Evolutionary conservation across 2,329 filamentous ascomycete species (phyloP), one percentile per base, ranked within the genome.

Genomic region (Paramyrothecium sp.): DNA sequence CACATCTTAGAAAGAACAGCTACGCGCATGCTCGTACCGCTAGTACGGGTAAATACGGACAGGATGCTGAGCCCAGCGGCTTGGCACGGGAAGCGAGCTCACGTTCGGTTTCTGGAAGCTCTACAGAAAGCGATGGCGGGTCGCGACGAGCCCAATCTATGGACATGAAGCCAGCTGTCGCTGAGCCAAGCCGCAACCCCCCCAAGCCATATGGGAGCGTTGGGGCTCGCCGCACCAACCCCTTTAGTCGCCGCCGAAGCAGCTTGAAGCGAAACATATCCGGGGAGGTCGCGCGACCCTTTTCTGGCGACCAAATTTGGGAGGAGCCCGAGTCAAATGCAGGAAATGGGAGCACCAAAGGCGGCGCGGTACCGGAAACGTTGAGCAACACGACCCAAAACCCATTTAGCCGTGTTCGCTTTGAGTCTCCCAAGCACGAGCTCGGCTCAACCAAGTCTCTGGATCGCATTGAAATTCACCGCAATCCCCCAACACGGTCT

Each of bases 271-370:
- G 89, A 59, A 89, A 90, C 63, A 82, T 87, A 66, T 92, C 88
- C 68, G 88, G 87, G 20, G 87, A 89, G 67, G 75, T 88, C 58
- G 78, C 83, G 63, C 84, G 80, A 55, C 83, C 87, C 2, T 92
- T 91, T 69, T 89, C 88, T 2, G 85, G 88, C 34, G 89, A 92
- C 69, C 87, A 91, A 67, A 93, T 97, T 59, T 97, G 92, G 81
- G 93, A 97, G 71, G 94, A 97, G 69, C 90, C 91, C 1, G 86
- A 90, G 66, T 79, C 70, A 17, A 61, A 61, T 16, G 53, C 59
- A 13, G 46, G 56, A 48, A 63, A 63, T 34, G 41, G 50, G 50
- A 23, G 19, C 41, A 30, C 48, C 65, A 55, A 63, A 22, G 68
- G 69, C 53, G 67, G 75, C 65, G 58, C 64, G 17, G 71, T 70